Conservation (phyloP, 202 grass and related monocot species). For the Carex arenaria region DNA sequence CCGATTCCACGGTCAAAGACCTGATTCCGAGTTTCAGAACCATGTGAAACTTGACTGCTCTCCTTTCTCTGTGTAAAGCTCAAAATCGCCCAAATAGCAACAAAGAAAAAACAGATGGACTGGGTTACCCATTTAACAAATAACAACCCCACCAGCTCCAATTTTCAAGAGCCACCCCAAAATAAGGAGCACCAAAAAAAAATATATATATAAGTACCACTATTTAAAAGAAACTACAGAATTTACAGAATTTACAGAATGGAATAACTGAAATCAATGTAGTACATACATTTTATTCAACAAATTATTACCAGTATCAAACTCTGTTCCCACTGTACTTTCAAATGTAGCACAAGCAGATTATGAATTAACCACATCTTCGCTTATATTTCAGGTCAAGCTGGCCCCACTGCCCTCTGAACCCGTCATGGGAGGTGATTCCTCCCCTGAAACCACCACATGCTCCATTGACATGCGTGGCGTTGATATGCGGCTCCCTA, state of each 20-base stretch:
- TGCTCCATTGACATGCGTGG: constrained; percentile 55
- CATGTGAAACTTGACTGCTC: constrained; percentile 70
- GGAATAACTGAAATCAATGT: not conserved
- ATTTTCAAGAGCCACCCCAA: constrained; percentile 89
- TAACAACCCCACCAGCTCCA: constrained; percentile 80
- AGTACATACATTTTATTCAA: no score
- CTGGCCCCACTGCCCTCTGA: constrained; percentile 70
- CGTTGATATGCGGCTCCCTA: no score
- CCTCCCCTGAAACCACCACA: constrained; percentile 12
- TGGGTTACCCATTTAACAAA: constrained; percentile 61
- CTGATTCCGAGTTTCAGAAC: no score
- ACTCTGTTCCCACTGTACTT: not conserved
- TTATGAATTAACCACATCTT: not conserved
- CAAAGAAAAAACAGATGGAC: constrained; percentile 51
- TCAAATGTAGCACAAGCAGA: not conserved
- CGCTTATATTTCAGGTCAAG: constrained; percentile 45
- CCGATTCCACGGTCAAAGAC: no score
- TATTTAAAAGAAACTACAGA: constrained; percentile 3
- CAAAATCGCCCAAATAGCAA: constrained; percentile 55
- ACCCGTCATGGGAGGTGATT: constrained; percentile 43
- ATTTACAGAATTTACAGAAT: not conserved
- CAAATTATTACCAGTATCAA: not conserved
- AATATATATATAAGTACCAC: constrained; percentile 57
- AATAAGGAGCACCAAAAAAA: constrained; percentile 72
- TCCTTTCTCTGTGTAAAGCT: constrained; percentile 79